Evolutionary conservation across 2,329 filamentous ascomycete genomes (phyloP).

Genomic region (Ophiocordyceps robertsii): DNA sequence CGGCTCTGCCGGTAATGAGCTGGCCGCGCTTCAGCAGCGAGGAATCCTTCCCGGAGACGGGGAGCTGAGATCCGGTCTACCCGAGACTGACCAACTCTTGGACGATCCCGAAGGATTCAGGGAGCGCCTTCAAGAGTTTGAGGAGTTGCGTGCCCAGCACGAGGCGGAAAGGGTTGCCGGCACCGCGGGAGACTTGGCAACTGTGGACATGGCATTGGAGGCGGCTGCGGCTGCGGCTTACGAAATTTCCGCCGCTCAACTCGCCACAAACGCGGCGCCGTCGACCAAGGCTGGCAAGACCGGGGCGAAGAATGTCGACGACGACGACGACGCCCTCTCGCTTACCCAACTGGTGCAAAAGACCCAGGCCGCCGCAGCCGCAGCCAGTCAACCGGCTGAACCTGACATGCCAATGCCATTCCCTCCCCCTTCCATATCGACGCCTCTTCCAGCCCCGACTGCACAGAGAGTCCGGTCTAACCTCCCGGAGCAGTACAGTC

Average conservation of each 20-base stretch:
- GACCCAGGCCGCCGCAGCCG: slow-evolving; percentile 39
- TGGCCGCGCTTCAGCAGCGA: slow-evolving; percentile 6
- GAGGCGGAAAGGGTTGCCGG: slow-evolving; percentile 37
- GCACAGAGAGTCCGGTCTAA: slow-evolving; percentile 77
- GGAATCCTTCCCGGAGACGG: slow-evolving; percentile 22
- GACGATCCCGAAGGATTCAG: slow-evolving; percentile 46
- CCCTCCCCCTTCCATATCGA: slow-evolving; percentile 58
- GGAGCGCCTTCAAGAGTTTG: slow-evolving; percentile 72
- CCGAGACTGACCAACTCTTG: slow-evolving; percentile 33
- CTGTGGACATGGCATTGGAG: neutral
- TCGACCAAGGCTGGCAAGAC: slow-evolving; percentile 2
- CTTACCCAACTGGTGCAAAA: slow-evolving; percentile 78
- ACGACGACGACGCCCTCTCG: slow-evolving; percentile 38
- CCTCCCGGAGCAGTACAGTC: slow-evolving; percentile 58
- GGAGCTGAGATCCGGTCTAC: slow-evolving; percentile 31
- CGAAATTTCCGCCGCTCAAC: slow-evolving; percentile 2
- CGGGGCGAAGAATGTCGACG: slow-evolving; percentile 16
- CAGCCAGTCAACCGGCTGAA: slow-evolving; percentile 32
- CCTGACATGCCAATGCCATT: slow-evolving; percentile 64
- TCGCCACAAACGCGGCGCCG: slow-evolving; percentile 1
- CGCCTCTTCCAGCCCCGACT: slow-evolving; percentile 76
- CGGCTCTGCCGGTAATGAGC: neutral
- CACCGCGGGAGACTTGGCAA: neutral
- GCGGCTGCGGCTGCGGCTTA: neutral
- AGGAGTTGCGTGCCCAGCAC: slow-evolving; percentile 60